Base-by-base conservation (phyloP, 2,329 filamentous ascomycete genomes). In the Taxawa tesnikishii region DNA sequence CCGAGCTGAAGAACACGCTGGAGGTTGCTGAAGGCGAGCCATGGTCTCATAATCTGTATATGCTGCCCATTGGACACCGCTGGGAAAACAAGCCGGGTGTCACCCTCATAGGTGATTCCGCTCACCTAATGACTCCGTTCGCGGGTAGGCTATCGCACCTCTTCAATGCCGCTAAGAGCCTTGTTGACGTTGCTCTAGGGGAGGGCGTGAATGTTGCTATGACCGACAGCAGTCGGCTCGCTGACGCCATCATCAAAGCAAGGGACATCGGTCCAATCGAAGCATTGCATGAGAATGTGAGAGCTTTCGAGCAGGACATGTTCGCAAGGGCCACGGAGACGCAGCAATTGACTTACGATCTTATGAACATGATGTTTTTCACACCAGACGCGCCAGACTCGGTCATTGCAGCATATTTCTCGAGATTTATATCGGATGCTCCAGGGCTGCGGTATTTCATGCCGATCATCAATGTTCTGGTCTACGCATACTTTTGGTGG, bases 351-450 rank as follows among this genome's bases (percentile, higher is more conserved):
- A 60, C 55, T 7, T 62, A 61, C 29, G 64, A 68, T 33, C 43
- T 59, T 43, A 60, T 62, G 43, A 49, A 53, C 17, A 52, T 59
- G 24, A 67, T 63, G 59, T 57, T 70, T 42, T 63, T 65, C 37
- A 66, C 60, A 0, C 53, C 57, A 3, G 61, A 58, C 3, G 58
- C 59, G 7, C 67, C 67, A 12, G 48, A 58, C 27, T 47, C 53
- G 4, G 49, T 57, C 11, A 61, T 71, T 32, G 56, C 62, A 15
- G 53, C 41, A 15, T 60, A 48, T 26, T 28, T 51, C 5, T 18
- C n/a, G n/a, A n/a, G 48, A 3, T 26, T 35, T 10, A 42, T 43
- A 6, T 35, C 43, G 5, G 33, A 37, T 8, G 42, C 38, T 15
- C 41, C 42, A 19, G 19, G 48, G 26, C 46, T 44, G 1, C 35